phyloP scores from a whole-genome alignment of 257 asterid genomes.

The Henckelia pumila region DNA sequence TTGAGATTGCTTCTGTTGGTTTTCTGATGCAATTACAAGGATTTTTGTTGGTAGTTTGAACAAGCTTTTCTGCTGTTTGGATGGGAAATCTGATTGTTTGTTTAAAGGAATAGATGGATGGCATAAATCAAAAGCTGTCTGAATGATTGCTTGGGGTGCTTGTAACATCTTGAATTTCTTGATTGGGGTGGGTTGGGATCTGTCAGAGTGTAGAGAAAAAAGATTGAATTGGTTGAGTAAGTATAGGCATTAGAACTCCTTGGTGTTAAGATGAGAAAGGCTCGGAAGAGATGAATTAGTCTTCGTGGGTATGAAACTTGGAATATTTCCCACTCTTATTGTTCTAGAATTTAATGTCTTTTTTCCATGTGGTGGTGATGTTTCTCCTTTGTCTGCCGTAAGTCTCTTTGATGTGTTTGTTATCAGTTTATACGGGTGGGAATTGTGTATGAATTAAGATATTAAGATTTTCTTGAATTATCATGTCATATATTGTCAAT shows the following conservation, averaged over 20 bases:
- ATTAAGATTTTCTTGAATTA: background rate
- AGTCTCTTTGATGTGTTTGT: too few species aligned
- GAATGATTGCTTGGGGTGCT: background rate
- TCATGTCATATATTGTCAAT: background rate
- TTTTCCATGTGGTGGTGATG: too few species aligned
- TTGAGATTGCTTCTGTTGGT: background rate
- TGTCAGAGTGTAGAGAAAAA: background rate
- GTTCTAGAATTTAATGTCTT: too few species aligned
- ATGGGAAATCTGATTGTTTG: background rate
- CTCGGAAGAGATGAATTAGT: too few species aligned
- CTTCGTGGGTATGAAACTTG: too few species aligned
- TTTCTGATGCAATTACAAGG: background rate
- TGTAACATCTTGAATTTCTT: background rate
- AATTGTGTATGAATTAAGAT: background rate
- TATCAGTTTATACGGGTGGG: background rate
- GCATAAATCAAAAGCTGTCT: background rate
- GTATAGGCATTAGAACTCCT: too few species aligned
- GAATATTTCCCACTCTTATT: too few species aligned
- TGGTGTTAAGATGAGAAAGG: too few species aligned
- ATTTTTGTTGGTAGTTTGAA: too few species aligned
- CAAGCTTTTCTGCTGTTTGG: too few species aligned
- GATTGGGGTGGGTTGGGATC: background rate
- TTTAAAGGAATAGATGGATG: background rate
- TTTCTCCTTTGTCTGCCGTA: too few species aligned
- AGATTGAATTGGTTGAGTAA: background rate